Evolutionary conservation across 257 asterid genomes (phyloP), one percentile per base, ranked within the genome.

Genomic region (Knoxia roxburghii): DNA sequence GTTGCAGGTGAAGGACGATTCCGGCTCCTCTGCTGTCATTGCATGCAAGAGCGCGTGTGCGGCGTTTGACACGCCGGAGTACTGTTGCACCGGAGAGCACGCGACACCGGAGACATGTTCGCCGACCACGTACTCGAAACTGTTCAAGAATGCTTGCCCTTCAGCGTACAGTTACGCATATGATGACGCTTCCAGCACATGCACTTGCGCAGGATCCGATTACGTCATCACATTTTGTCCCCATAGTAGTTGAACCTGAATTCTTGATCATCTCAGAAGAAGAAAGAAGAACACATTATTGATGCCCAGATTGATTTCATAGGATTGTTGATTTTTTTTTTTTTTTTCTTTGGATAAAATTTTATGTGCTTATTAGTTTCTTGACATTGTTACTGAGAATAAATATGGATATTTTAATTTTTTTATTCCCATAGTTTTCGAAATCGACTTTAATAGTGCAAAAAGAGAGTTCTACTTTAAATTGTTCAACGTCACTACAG

Each of bases 91-190:
- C 48, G 96, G 87, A 17, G 89, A 80, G 0, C 83, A 85, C 71
- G 67, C 87, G 46, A 85, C 86, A 67, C 87, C 99, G 68, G 65
- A 9, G 8, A 90, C 86, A 0, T 94, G 99, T 27, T n/a, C 80
- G 35, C 96, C 96, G 71, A 85, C 95, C 20, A 3, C 63, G 12
- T 90, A 90, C 67, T 90, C 97, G 33, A 30, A 27, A 82, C 39
- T 84, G 32, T 94, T 94, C 70, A 94, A 94, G 87, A 56, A 24
- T 13, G 95, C 97, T 0, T 94, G 99, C 72, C 99, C 99, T 7
- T 27, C 87, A 20, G 96, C 97, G 6, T 94, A 94, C 64, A 90
- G 97, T 21, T 94, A 90, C n/a, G 99, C 97, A 2, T 94, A 94
- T 48, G 97, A 90, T 51, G 97, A 94, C 65, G 72, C 76, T 50